Percentiles rank a stretch among this genome's conserved stretches.
These are phyloP conservation scores for Athelia sp. DNA, from an alignment of 1,284 basidiomycete species.

Conservation along the genomic window DNA sequence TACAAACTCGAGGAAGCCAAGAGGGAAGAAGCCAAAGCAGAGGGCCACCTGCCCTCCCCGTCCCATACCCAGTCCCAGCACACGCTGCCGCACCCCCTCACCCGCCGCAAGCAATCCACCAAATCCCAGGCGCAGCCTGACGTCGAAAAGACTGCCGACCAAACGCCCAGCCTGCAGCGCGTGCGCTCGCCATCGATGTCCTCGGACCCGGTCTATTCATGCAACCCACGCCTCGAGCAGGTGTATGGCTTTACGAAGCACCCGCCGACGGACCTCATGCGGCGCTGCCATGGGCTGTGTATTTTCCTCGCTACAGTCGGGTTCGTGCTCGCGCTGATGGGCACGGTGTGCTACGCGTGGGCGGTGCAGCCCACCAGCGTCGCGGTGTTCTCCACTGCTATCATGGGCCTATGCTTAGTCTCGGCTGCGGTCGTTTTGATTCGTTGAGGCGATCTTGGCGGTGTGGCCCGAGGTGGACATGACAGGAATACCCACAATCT, in stretches of 20 bases:
- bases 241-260: not conserved
- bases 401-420: conserved; percentile 32
- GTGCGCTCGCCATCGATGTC: too few species aligned
- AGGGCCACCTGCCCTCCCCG: conserved; percentile 2
- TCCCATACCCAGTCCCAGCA: too few species aligned
- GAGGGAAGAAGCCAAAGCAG: conserved; percentile 25
- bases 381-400: conserved; percentile 36
- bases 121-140: not conserved
- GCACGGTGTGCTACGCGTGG: conserved; percentile 50
- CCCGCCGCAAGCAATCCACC: conserved; percentile 13
- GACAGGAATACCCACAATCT: too few species aligned
- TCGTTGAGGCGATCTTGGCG: not conserved
- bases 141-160: conserved; percentile 2
- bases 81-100: too few species aligned
- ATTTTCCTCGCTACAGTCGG: conserved; percentile 44
- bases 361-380: conserved; percentile 35
- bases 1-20: conserved; percentile 49
- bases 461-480: too few species aligned
- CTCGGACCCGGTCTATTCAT: conserved; percentile 2
- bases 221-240: not conserved
- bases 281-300: conserved; percentile 44
- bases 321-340: conserved; percentile 43
- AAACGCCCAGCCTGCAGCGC: not conserved
- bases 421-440: not conserved
- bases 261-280: conserved; percentile 41